phyloP scores from a whole-genome alignment of 2,329 filamentous ascomycete genomes.

The Exophiala oligosperma region DNA sequence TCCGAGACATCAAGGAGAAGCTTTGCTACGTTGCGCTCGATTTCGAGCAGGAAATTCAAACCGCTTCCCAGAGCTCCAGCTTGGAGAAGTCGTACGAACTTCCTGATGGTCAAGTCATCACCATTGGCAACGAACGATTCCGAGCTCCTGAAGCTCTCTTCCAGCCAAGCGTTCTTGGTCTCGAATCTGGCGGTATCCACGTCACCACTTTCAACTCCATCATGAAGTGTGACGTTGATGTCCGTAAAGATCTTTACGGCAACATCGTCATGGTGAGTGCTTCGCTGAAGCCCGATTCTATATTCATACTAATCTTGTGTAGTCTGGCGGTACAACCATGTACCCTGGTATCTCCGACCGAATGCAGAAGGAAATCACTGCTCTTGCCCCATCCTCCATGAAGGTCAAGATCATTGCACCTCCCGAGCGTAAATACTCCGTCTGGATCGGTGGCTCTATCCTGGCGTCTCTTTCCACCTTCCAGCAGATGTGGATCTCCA shows the following conservation, averaged over 20 bases:
- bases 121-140: constrained; percentile 99
- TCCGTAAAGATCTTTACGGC: constrained; percentile 99
- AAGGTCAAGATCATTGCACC: constrained; percentile 99
- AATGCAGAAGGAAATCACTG: constrained; percentile 99
- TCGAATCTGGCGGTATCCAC: constrained; percentile 98
- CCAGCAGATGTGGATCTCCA: constrained; percentile 99
- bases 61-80: constrained; percentile 95
- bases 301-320: constrained; percentile 26
- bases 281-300: constrained; percentile 12
- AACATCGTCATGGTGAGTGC: constrained; percentile 99
- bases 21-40: constrained; percentile 99
- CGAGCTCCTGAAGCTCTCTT: constrained; percentile 99
- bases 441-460: constrained; percentile 99
- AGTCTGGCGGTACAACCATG: constrained; percentile 99
- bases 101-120: constrained; percentile 99
- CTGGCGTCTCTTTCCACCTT: constrained; percentile 98
- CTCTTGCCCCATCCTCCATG: constrained; percentile 98
- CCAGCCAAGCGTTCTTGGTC: constrained; percentile 97
- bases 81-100: constrained; percentile 99
- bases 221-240: constrained; percentile 99
- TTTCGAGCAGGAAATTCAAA: constrained; percentile 99
- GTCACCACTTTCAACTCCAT: constrained; percentile 99
- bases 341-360: constrained; percentile 99
- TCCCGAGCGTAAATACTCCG: constrained; percentile 99
- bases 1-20: constrained; percentile 99